These are phyloP conservation scores for Triticum monococcum DNA, from an alignment of 176 grass and related monocot species.

Conservation along the genomic window DNA sequence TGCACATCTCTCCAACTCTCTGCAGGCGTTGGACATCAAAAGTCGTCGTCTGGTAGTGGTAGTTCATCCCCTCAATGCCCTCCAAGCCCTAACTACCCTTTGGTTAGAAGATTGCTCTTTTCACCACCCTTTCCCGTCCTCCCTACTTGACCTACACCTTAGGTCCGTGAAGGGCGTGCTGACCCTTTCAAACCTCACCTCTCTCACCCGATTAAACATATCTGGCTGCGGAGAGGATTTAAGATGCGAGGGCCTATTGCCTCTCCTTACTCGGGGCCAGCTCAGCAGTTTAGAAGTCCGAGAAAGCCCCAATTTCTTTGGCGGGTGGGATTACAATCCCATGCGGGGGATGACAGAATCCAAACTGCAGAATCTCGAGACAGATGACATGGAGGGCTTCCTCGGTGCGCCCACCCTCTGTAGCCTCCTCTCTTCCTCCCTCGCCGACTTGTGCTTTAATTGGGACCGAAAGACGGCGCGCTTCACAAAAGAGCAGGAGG, in stretches of 20 bases:
- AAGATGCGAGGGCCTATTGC: background rate
- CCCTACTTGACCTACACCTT: accelerated
- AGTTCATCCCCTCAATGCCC: too few species aligned
- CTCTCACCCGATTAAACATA: background rate
- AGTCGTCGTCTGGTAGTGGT: too few species aligned
- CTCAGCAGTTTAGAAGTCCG: accelerated
- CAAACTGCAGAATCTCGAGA: accelerated
- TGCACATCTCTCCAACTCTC: background rate
- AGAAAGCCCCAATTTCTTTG: background rate
- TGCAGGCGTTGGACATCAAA: accelerated
- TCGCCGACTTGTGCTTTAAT: accelerated
- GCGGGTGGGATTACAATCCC: too few species aligned
- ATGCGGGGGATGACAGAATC: too few species aligned
- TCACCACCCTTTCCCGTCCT: background rate
- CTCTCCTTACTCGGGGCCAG: background rate
- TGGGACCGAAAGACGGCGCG: too few species aligned
- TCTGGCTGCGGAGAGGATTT: accelerated
- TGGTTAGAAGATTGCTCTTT: too few species aligned
- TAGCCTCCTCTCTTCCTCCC: background rate
- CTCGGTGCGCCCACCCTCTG: background rate
- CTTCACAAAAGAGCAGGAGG: too few species aligned
- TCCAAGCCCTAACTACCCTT: too few species aligned
- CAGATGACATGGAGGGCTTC: background rate
- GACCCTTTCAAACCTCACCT: constrained; percentile 15
- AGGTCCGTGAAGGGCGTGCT: accelerated